Evolutionary conservation across 306 rosid species (phyloP), one percentile per base, ranked within the genome.

Genomic region (Delonix regia): DNA sequence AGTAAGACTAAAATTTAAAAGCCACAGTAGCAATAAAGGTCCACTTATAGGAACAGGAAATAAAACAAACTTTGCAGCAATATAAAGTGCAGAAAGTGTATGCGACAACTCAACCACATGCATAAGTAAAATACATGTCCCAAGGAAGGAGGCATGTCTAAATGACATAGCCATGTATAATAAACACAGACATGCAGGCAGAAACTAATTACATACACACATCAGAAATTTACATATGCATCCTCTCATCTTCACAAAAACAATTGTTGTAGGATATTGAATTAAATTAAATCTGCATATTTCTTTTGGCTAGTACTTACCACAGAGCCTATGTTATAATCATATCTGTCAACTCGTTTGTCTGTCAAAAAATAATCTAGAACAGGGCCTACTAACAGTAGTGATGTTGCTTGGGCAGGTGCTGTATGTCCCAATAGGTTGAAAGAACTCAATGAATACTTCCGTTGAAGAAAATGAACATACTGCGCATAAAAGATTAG

Each of bases 381-480:
- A 72, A 90, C 83, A 76, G 97, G 97, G 12, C 97, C 97, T 41
- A 90, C 9, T 71, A 88, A 21, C 82, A 92, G 71, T 64, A 92
- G 85, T 2, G 95, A 88, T 34, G 75, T 86, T 8, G 97, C 97
- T 73, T 92, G 97, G 2, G 89, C 94, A 19, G 97, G 97, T 38
- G 97, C 97, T 42, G 97, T 92, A 61, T 92, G 97, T 62, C 95
- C 97, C 88, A 92, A 83, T 33, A 92, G 86, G 85, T 80, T 92
- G 91, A 92, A 90, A 74, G 97, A 92, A 79, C 95, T 82, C 16
- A 92, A 90, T 52, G 93, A 88, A 83, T 92, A 92, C 83, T 92
- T 92, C 77, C 95, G 85, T 73, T 90, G 97, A 83, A 92, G 97
- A 81, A 75, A 88, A 76, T 90, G 95, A 56, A 92, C 97, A 80